Percentiles rank a stretch among this genome's conserved stretches.
Evolutionary conservation across 1,284 basidiomycete genomes (phyloP).

Genomic region (Cutaneotrichosporon mucoides): DNA sequence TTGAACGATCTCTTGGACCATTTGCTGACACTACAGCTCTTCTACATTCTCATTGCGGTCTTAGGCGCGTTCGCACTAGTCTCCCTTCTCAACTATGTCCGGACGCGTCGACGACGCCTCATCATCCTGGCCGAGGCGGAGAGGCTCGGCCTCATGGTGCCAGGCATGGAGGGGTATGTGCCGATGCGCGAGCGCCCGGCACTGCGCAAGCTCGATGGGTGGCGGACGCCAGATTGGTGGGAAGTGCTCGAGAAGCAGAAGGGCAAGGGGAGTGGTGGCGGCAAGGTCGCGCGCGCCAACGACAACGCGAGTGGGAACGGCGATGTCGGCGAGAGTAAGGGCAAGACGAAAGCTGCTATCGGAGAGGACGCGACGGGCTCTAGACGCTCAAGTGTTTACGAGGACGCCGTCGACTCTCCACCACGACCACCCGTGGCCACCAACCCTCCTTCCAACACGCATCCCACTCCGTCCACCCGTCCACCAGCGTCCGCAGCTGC

Average conservation of each 20-base stretch:
- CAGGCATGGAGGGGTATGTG: slow-evolving; percentile 44
- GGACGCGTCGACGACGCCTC: slow-evolving; percentile 34
- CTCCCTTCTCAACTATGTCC: slow-evolving; percentile 33
- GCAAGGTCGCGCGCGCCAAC: background rate
- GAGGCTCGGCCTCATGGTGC: slow-evolving; percentile 42
- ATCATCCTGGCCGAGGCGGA: slow-evolving; percentile 38
- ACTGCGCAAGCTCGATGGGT: slow-evolving; percentile 27
- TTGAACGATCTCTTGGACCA: too few species aligned
- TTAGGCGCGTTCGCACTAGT: slow-evolving; percentile 39
- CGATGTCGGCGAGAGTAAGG: background rate
- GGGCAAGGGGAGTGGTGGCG: too few species aligned
- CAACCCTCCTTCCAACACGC: too few species aligned
- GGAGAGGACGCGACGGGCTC: too few species aligned
- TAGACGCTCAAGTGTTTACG: too few species aligned
- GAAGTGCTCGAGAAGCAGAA: slow-evolving; percentile 21
- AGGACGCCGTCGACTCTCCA: too few species aligned
- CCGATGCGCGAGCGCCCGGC: slow-evolving; percentile 34
- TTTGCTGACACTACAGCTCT: slow-evolving; percentile 24
- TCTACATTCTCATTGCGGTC: slow-evolving; percentile 48
- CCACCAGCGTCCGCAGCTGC: background rate
- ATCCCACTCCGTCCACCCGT: too few species aligned
- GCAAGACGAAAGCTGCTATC: too few species aligned
- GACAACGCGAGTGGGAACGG: background rate
- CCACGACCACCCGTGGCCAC: too few species aligned
- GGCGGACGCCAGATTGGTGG: slow-evolving; percentile 41